Percentiles rank a stretch among this genome's conserved stretches.
These are phyloP conservation scores for Didymellaceae sp. DNA, from an alignment of 2,329 filamentous ascomycete genomes.

Conservation along the genomic window DNA sequence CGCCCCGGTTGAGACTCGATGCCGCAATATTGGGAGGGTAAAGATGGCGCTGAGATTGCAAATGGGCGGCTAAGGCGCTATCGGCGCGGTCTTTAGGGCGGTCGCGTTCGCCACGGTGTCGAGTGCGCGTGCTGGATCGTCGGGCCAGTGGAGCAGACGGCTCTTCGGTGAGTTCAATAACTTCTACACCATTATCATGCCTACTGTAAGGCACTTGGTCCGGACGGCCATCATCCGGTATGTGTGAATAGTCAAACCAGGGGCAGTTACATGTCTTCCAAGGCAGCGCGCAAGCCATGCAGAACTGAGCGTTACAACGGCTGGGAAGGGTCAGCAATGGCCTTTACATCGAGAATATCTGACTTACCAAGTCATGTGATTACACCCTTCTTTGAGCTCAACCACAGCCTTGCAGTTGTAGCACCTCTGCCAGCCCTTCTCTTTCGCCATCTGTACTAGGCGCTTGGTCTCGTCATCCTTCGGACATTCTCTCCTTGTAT, in stretches of 20 bases:
- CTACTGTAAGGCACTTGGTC: constrained; percentile 44
- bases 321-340: constrained; percentile 48
- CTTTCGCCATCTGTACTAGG: constrained; percentile 69
- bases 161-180: constrained; percentile 38
- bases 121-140: constrained; percentile 34
- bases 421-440: constrained; percentile 77
- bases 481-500: constrained; percentile 71
- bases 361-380: constrained; percentile 84
- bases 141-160: constrained; percentile 34
- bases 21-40: constrained; percentile 35
- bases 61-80: constrained; percentile 58
- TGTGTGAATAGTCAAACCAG: constrained; percentile 71
- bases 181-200: constrained; percentile 36
- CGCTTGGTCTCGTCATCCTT: constrained; percentile 70
- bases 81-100: constrained; percentile 55
- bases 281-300: constrained; percentile 80
- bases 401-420: constrained; percentile 76
- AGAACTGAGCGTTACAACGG: constrained; percentile 83
- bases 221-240: constrained; percentile 61
- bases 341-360: neutral
- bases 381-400: constrained; percentile 81
- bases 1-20: constrained; percentile 45
- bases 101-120: constrained; percentile 39
- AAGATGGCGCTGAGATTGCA: constrained; percentile 55
- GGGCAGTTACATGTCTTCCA: constrained; percentile 87